Base-by-base conservation (phyloP, 1,139 yeast genomes). In the Yamadazyma blattariae region DNA sequence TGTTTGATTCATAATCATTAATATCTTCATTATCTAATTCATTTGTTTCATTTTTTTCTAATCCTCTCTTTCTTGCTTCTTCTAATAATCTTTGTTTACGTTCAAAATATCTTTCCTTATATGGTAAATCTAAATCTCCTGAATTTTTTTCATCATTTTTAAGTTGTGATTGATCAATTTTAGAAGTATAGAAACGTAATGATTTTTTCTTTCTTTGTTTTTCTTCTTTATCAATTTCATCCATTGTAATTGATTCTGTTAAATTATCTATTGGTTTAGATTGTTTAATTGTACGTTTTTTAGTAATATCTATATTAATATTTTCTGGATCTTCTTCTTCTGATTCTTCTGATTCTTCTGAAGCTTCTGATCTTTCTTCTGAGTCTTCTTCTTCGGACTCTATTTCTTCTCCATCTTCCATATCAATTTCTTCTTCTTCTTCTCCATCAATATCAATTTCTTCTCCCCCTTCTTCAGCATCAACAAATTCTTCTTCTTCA, bases 91-190 rank as follows among this genome's bases (percentile, higher is more conserved):
- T 69, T 54, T 86, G 94, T 52, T 87, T 92, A 54, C 96, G 79
- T 61, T 90, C 97, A 53, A 77, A 88, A 33, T 85, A 69, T 49
- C 97, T 76, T 61, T 92, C 97, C 50, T 77, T 80, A 59, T 92
- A 90, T n/a, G 97, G 97, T 39, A 92, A 65, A 60, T 92, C 98
- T 44, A 76, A 74, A 56, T 92, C 98, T 47, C 97, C 98, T 29
- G 84, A 74, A 46, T 63, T 77, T 46, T 66, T 72, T 42, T 79
- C 83, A 35, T 42, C 43, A 42, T 72, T 74, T 37, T 63, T 62
- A 45, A 76, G 73, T 27, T 75, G 79, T 34, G 86, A 85, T 61
- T 86, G 90, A 58, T 89, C 97, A 59, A 92, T 90, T 64, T 90
- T 92, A 41, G 97, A 86, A 1, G 98, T 92, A 71, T 92, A 92